These are phyloP conservation scores for Eucalyptus victrix DNA, from an alignment of 345 rosid genomes.

Conservation along the genomic window DNA sequence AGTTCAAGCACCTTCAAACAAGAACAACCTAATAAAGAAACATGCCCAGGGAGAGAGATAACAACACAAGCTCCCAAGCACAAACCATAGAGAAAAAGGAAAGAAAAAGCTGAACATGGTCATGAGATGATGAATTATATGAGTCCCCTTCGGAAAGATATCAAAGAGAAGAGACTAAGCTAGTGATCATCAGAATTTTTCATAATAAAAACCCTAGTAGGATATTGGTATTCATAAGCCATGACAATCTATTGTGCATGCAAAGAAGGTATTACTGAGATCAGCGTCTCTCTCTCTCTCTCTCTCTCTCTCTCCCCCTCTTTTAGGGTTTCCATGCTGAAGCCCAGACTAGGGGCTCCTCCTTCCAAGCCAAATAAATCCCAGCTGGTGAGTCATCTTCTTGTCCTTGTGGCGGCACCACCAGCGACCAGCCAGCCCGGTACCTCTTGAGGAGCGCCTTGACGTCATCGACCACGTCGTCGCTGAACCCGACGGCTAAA, in stretches of 20 bases:
- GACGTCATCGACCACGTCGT: constrained; percentile 63
- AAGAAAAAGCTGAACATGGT: not conserved
- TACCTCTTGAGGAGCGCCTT: constrained; percentile 67
- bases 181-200: not conserved
- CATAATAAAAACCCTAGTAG: not conserved
- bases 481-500: constrained; percentile 31
- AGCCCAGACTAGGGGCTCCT: constrained; percentile 61
- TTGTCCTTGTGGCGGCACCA: constrained; percentile 8
- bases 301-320: not conserved
- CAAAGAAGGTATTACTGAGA: not conserved
- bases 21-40: constrained; percentile 25
- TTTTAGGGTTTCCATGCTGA: constrained; percentile 73
- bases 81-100: not conserved
- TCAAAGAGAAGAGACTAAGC: not conserved
- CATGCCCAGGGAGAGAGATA: not conserved
- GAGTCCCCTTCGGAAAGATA: not conserved
- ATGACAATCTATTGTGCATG: not conserved
- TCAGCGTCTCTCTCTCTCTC: not conserved
- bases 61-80: constrained; percentile 36
- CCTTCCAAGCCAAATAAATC: constrained; percentile 60
- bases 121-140: not conserved
- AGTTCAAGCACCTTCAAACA: constrained; percentile 49
- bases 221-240: not conserved
- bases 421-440: constrained; percentile 40
- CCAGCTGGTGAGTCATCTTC: constrained; percentile 18